A percentile compares a stretch with the other conserved stretches of the same genome.
phyloP scores from a whole-genome alignment of 148 eudicot genomes.

The Silene latifolia region DNA sequence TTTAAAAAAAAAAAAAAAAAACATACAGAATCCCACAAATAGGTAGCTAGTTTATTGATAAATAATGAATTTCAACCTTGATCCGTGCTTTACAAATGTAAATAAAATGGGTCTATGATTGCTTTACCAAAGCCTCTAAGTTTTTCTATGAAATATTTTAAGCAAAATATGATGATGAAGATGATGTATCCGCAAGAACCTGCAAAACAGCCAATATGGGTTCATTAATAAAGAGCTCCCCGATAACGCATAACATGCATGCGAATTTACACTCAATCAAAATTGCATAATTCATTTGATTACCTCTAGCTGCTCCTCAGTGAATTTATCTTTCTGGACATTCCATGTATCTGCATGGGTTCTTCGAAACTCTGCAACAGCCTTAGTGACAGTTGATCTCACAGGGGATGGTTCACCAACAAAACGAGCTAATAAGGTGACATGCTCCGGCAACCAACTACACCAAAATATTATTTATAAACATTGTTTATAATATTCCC shows the following conservation, averaged over 20 bases:
- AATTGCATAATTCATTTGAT: background rate
- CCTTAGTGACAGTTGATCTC: constrained; percentile 91
- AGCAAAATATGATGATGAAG: constrained; percentile 94
- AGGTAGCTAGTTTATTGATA: constrained; percentile 15
- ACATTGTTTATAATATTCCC: background rate
- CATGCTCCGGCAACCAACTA: constrained; percentile 95
- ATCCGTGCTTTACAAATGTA: constrained; percentile 27
- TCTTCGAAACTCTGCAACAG: constrained; percentile 93
- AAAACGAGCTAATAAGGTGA: constrained; percentile 70
- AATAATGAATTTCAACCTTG: constrained; percentile 30
- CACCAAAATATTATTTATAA: constrained; percentile 22
- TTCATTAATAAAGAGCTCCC: constrained; percentile 5
- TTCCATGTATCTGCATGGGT: constrained; percentile 99
- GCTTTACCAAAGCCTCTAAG: constrained; percentile 22
- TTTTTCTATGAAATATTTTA: constrained; percentile 28
- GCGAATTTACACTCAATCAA: background rate
- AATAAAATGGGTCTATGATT: constrained; percentile 23
- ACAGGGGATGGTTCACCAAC: constrained; percentile 83
- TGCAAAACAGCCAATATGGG: constrained; percentile 34
- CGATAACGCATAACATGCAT: background rate
- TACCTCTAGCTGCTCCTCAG: constrained; percentile 98
- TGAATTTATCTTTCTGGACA: constrained; percentile 82
- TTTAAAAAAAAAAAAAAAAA: background rate
- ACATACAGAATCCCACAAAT: background rate
- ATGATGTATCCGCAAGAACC: constrained; percentile 95